Evolutionary conservation across 2,329 filamentous ascomycete species (phyloP), one percentile per base, ranked within the genome.

Genomic region (Dactylellina drechsleri): DNA sequence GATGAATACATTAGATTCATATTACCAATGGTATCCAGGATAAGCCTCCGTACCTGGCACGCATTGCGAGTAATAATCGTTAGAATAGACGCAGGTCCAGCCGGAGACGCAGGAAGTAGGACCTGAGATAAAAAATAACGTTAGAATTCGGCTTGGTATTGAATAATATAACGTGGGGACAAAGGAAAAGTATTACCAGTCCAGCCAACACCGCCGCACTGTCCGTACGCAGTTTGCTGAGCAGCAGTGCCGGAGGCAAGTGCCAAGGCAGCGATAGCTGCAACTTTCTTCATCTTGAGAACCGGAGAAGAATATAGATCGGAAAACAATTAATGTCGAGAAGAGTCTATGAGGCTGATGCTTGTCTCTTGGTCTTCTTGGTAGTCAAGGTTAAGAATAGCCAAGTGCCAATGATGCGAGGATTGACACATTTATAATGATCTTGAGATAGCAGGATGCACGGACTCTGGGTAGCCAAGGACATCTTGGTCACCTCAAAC

Each of bases 151-250:
- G 10, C 31, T 36, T 7, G 6, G 10, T 7, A 36, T 36, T 8
- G 31, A 36, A 36, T 7, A 36, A 36, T 36, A 36, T 10, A 8
- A 36, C 10, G 10, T 36, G 10, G 31, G 10, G 10, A n/a, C 6
- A 36, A 36, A 7, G 5, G 10, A 5, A 10, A 36, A 10, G 31
- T 7, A 36, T 36, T 65, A 65, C 60, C 60, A 68, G 62, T 64
- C 54, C 70, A 75, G 49, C 73, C 67, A 50, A 71, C 54, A n/a
- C 77, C 83, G 20, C 82, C 82, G 45, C 79, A 78, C 7, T 79
- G 79, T 1, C 65, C 70, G 12, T 57, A 77, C 20, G 62, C 62
- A 15, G 16, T 53, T 40, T 77, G 76, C 28, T 77, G 76, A 45
- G 59, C 77, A 28, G 62, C 62, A 12, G 61, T 54, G 23, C 75